A percentile compares a stretch with the other conserved stretches of the same genome.
These are phyloP conservation scores for Rhodosporidiobolus sp. DNA, from an alignment of 768 basidiomycete genomes.

Conservation along the genomic window DNA sequence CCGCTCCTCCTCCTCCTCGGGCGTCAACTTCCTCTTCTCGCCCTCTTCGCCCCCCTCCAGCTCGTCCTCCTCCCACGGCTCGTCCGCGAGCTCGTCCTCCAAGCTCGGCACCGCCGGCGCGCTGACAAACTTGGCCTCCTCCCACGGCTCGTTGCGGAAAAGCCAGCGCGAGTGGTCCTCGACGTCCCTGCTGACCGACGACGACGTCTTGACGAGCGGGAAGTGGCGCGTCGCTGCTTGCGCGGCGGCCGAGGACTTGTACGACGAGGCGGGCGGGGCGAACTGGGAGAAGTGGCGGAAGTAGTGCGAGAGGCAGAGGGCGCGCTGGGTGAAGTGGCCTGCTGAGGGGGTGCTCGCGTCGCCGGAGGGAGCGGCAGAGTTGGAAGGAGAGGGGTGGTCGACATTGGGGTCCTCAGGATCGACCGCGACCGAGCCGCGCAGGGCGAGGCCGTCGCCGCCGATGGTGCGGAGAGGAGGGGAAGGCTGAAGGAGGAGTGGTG, in stretches of 20 bases:
- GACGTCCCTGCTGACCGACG: slow-evolving; percentile 29
- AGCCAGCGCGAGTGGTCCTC: slow-evolving; percentile 37
- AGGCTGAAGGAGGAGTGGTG: slow-evolving; percentile 41
- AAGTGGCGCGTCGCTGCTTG: neutral
- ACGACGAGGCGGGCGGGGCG: slow-evolving; percentile 2
- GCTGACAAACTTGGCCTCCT: neutral
- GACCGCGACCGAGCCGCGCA: slow-evolving; percentile 10
- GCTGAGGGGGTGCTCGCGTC: slow-evolving; percentile 5
- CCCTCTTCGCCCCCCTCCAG: neutral
- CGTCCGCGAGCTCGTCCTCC: neutral
- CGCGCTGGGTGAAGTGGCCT: slow-evolving; percentile 22
- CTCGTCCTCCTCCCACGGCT: neutral
- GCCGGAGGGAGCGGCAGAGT: neutral
- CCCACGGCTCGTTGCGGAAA: slow-evolving; percentile 27
- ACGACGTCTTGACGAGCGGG: slow-evolving; percentile 21
- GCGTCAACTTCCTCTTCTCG: neutral
- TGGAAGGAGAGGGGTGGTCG: neutral
- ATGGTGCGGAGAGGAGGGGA: slow-evolving; percentile 27
- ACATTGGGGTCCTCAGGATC: neutral
- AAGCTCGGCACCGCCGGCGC: neutral
- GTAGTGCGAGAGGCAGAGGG: slow-evolving; percentile 28
- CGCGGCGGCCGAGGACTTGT: neutral
- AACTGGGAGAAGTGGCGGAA: slow-evolving; percentile 18
- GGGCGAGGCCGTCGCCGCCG: slow-evolving; percentile 34
- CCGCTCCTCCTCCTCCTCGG: slow-evolving; percentile 11